A percentile compares a stretch with the other conserved stretches of the same genome.
Conservation (phyloP, 169 alveolate species). For the Plasmodium inui region DNA sequence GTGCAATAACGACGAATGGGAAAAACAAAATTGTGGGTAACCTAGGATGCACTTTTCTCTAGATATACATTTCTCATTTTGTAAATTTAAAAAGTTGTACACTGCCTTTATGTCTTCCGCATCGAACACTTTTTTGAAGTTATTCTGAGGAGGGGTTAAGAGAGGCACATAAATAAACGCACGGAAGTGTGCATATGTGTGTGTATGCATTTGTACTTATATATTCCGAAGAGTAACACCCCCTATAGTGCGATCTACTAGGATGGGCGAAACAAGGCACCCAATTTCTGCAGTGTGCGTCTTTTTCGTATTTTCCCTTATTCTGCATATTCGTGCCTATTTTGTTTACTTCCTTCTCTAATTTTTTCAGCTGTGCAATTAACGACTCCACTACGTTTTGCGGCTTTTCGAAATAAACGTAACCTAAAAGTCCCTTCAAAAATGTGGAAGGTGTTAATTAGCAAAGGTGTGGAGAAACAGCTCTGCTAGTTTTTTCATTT, state of each 20-base stretch:
- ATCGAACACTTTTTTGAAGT: constrained; percentile 17
- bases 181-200: not conserved
- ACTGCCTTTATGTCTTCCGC: constrained; percentile 37
- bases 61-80: constrained; percentile 57
- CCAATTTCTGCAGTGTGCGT: not conserved
- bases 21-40: not conserved
- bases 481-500: not conserved
- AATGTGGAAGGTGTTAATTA: not conserved
- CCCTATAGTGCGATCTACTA: not conserved
- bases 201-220: constrained; percentile 1
- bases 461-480: not conserved
- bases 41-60: constrained; percentile 70
- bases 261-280: not conserved
- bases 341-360: constrained; percentile 47
- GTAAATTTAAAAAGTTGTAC: constrained; percentile 50
- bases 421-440: constrained; percentile 41
- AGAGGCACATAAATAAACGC: not conserved
- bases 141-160: not conserved
- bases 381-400: constrained; percentile 47
- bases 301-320: not conserved
- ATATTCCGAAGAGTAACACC: not conserved
- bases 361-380: constrained; percentile 38
- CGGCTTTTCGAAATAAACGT: constrained; percentile 53
- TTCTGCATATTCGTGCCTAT: not conserved
- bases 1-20: not conserved